A percentile compares a stretch with the other conserved stretches of the same genome.
These are phyloP conservation scores for Penicillium dipodomyicola DNA, from an alignment of 495 filamentous ascomycete genomes.

Conservation along the genomic window DNA sequence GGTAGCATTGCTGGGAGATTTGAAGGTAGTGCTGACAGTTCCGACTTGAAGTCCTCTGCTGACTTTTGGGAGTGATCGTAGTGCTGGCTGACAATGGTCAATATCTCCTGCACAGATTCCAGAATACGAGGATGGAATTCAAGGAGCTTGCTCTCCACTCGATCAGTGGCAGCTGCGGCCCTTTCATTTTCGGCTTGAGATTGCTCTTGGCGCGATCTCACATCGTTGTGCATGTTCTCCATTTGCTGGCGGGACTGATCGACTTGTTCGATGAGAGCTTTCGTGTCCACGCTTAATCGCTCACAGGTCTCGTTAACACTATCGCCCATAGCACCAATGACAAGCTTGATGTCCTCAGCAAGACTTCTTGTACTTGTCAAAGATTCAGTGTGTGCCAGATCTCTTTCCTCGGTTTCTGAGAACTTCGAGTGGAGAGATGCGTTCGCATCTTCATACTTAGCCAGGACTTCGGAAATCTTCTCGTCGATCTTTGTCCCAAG, in stretches of 20 bases:
- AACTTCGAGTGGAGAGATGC: constrained; percentile 65
- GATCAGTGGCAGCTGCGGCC: constrained; percentile 66
- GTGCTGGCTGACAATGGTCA: constrained; percentile 75
- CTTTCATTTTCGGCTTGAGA: constrained; percentile 74
- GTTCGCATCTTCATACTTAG: constrained; percentile 81
- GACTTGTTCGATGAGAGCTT: constrained; percentile 75
- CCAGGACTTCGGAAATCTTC: constrained; percentile 70
- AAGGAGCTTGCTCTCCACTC: constrained; percentile 67
- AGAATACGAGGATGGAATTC: constrained; percentile 86
- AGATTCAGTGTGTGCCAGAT: constrained; percentile 64
- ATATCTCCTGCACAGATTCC: constrained; percentile 76
- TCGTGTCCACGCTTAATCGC: constrained; percentile 78
- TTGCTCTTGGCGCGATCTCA: constrained; percentile 70
- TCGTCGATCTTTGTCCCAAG: constrained; percentile 70
- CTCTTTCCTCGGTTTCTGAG: constrained; percentile 62
- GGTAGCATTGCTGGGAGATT: constrained; percentile 49
- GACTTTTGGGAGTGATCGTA: constrained; percentile 63
- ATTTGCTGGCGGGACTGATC: constrained; percentile 73
- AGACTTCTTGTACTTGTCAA: constrained; percentile 70
- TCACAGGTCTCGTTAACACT: constrained; percentile 79
- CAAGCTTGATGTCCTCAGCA: constrained; percentile 78
- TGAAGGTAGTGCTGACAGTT: constrained; percentile 52
- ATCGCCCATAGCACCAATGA: constrained; percentile 81
- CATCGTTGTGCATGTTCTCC: constrained; percentile 70
- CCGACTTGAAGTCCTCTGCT: constrained; percentile 49